Conservation (phyloP, 208 protist species). For the Crithidia fasciculata region DNA sequence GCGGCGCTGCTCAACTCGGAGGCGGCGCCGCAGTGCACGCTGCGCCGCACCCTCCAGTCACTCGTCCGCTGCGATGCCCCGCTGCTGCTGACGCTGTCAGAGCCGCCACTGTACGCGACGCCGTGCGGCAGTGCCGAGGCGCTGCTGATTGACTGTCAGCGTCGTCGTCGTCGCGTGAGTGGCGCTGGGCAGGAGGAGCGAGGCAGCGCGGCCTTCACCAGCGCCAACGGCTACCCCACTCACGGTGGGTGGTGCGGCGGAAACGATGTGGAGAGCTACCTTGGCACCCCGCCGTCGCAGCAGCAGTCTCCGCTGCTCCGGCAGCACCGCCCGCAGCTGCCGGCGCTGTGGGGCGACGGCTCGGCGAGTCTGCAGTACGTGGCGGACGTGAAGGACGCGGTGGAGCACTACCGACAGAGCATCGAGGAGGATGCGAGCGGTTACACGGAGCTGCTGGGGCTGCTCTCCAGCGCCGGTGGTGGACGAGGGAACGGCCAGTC, state of each 20-base stretch:
- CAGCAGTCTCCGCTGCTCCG: conserved; percentile 5
- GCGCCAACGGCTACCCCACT: background rate
- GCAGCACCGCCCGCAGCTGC: conserved; percentile 31
- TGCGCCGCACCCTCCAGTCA: conserved; percentile 17
- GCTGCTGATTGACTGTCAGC: conserved; percentile 23
- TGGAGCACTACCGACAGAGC: conserved; percentile 39
- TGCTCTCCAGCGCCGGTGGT: conserved; percentile 16
- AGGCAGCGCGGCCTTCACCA: conserved; percentile 4
- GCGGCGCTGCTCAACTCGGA: conserved; percentile 18
- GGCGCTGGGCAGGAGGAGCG: conserved; percentile 7
- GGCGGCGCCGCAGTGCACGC: conserved; percentile 11
- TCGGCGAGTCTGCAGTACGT: conserved; percentile 43
- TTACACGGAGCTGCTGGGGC: conserved; percentile 35
- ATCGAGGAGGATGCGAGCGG: conserved; percentile 34
- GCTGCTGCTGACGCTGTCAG: conserved; percentile 33
- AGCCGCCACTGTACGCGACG: conserved; percentile 32
- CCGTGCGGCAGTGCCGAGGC: conserved; percentile 22
- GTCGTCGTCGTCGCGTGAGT: conserved; percentile 14
- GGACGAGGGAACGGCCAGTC: background rate
- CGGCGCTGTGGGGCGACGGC: conserved; percentile 51
- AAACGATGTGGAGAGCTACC: conserved; percentile 14
- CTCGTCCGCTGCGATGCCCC: conserved; percentile 24
- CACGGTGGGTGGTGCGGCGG: conserved; percentile 1
- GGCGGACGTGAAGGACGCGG: conserved; percentile 38
- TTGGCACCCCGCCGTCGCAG: conserved; percentile 16